Conservation (phyloP, 805 yeast genomes). For the Yueomyces sinensis region DNA sequence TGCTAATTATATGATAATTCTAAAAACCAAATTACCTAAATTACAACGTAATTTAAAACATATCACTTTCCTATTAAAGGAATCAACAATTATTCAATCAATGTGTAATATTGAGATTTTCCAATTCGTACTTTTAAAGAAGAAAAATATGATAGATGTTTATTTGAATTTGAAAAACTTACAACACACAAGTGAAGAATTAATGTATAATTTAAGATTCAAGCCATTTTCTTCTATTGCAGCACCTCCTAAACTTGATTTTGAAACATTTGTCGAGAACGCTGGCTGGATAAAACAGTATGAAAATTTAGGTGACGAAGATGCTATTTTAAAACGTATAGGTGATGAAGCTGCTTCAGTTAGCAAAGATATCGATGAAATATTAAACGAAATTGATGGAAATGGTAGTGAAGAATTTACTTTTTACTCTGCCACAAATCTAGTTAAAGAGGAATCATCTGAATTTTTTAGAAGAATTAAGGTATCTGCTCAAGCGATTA, state of each 20-base stretch:
- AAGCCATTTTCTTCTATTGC: conserved; percentile 75
- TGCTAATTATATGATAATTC: conserved; percentile 21
- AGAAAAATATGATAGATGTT: conserved; percentile 14
- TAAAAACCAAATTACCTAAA: conserved; percentile 25
- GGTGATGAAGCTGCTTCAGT: background rate
- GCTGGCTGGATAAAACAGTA: background rate
- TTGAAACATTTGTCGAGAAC: conserved; percentile 12
- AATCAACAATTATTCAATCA: conserved; percentile 15
- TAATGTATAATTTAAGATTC: conserved; percentile 46
- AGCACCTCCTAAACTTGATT: conserved; percentile 52
- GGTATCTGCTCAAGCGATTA: conserved; percentile 7
- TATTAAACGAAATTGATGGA: background rate
- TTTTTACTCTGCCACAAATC: conserved; percentile 12
- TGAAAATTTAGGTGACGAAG: background rate
- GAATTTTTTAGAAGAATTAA: conserved; percentile 19
- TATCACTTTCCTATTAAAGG: conserved; percentile 15
- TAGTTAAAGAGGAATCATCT: conserved; percentile 20
- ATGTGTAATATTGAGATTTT: conserved; percentile 24
- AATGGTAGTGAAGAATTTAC: background rate
- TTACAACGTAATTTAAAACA: conserved; percentile 18
- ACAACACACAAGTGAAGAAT: conserved; percentile 6
- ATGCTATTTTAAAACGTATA: background rate
- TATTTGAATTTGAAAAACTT: conserved; percentile 1
- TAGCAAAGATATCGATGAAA: background rate
- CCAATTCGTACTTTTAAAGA: conserved; percentile 20